phyloP scores from a whole-genome alignment of 208 protist species.

The Herpetomonas samuelpessoai region DNA sequence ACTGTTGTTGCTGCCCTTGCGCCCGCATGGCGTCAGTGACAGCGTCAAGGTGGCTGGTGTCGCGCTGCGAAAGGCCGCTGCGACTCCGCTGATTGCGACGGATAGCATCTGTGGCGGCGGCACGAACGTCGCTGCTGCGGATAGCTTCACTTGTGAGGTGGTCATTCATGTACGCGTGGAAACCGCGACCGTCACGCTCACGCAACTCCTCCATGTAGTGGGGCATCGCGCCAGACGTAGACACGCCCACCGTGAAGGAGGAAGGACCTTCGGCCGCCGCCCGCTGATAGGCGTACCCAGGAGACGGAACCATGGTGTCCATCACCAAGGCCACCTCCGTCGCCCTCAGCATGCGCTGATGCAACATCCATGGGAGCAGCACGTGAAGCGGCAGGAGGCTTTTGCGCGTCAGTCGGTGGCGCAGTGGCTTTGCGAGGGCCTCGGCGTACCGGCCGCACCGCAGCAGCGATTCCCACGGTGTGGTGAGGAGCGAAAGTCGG shows the following conservation, averaged over 20 bases:
- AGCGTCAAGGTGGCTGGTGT: background rate
- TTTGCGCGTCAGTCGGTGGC: constrained; percentile 4
- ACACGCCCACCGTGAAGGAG: too few relatives aligned
- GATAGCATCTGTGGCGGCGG: too few relatives aligned
- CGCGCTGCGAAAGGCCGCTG: too few relatives aligned
- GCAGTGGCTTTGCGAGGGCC: background rate
- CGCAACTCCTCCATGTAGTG: too few relatives aligned
- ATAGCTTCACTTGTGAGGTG: too few relatives aligned
- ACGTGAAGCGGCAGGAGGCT: constrained; percentile 51
- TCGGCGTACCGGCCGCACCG: background rate
- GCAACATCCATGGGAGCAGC: constrained; percentile 41
- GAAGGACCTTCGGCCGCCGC: too few relatives aligned
- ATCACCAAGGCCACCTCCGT: constrained; percentile 34
- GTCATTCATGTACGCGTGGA: background rate
- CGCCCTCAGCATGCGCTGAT: constrained; percentile 22
- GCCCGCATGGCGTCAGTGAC: background rate
- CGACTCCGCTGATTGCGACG: too few relatives aligned
- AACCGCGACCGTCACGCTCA: too few relatives aligned
- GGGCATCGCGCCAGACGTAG: too few relatives aligned
- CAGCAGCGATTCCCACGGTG: constrained; percentile 28
- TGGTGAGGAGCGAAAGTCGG: constrained; percentile 30
- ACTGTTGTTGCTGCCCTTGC: background rate
- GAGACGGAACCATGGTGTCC: constrained; percentile 36
- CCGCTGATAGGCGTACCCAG: background rate
- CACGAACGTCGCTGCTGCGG: too few relatives aligned